phyloP scores from a whole-genome alignment of 352 stramenopile species.

The Phytophthora tentaculata region DNA sequence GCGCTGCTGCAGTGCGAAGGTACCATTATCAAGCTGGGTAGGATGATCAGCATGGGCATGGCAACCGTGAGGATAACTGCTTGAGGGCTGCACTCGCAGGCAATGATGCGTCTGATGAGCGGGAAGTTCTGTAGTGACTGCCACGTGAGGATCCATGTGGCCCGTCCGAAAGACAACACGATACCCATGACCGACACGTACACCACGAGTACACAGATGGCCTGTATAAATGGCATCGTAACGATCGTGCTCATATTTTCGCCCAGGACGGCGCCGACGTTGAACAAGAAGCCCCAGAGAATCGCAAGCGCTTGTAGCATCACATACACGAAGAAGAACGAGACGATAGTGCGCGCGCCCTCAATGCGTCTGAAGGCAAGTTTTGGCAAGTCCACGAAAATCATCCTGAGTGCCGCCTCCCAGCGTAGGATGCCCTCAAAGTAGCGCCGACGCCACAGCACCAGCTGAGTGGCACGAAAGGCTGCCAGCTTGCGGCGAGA shows the following conservation, averaged over 20 bases:
- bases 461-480: conserved; percentile 33
- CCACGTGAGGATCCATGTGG: conserved; percentile 90
- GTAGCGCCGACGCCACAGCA: conserved; percentile 58
- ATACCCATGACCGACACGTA: conserved; percentile 88
- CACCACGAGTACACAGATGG: conserved; percentile 78
- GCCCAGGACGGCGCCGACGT: conserved; percentile 80
- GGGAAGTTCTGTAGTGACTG: conserved; percentile 89
- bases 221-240: conserved; percentile 79
- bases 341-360: conserved; percentile 60
- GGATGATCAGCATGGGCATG: conserved; percentile 75
- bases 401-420: conserved; percentile 58
- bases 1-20: conserved; percentile 58
- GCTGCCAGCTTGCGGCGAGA: conserved; percentile 17
- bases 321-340: conserved; percentile 88
- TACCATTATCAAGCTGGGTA: conserved; percentile 79
- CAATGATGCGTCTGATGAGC: conserved; percentile 87
- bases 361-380: conserved; percentile 59
- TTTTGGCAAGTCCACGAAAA: conserved; percentile 67
- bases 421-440: conserved; percentile 75
- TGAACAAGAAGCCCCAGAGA: conserved; percentile 89
- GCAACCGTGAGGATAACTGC: conserved; percentile 79
- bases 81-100: conserved; percentile 76
- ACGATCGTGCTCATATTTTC: conserved; percentile 90
- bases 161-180: conserved; percentile 81
- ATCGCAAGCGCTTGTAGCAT: conserved; percentile 87